Base-by-base conservation (phyloP, 2,329 filamentous ascomycete species). In the Hypoxylon sp. region DNA sequence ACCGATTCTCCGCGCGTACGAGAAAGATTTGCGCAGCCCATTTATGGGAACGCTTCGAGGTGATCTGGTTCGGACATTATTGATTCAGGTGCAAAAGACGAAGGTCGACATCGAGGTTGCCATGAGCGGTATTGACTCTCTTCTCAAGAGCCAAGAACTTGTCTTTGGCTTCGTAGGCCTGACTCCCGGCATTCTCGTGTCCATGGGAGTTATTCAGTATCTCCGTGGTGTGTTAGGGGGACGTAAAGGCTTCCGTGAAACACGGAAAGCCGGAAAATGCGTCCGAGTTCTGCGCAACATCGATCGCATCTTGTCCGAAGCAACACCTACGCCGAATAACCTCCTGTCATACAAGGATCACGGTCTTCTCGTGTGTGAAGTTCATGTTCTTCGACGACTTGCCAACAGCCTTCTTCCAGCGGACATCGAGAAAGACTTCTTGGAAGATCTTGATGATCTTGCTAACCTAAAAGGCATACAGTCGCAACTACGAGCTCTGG, bases 71-170 rank as follows among this genome's bases (percentile, higher is more conserved):
- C 87, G 93, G 41, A 91, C 93, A 3, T 82, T 99, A 19, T 78
- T 99, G 32, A 97, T 99, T 46, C 94, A 99, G 68, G 87, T 99
- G 26, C 94, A 99, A 67, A 99, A 99, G 79, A 97, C 94, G 15
- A 99, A 99, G 76, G 94, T 99, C 6, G 94, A 99, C 67, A 86
- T 99, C 8, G 94, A 99, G 71, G 87, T 97, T 55, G 94, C 94
- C 9, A 92, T 99, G 75, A 91, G 89, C 52, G 94, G 94, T 12
- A 99, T 99, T 60, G 93, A 99, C 75, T 85, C 91, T 23, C 81
- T 99, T 21, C 80, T 99, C 50, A 96, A 94, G 75, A 97, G 92
- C 66, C 94, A 99, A 68, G 93, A 99, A 69, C 81, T 99, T 36
- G 90, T 99, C 16, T 99, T 99, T 73, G 94, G 91, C n/a, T 96